Percentiles rank a stretch among this genome's conserved stretches.
Evolutionary conservation across 805 yeast genomes (phyloP).

Genomic region (Cyberlindnera subsufficiens): DNA sequence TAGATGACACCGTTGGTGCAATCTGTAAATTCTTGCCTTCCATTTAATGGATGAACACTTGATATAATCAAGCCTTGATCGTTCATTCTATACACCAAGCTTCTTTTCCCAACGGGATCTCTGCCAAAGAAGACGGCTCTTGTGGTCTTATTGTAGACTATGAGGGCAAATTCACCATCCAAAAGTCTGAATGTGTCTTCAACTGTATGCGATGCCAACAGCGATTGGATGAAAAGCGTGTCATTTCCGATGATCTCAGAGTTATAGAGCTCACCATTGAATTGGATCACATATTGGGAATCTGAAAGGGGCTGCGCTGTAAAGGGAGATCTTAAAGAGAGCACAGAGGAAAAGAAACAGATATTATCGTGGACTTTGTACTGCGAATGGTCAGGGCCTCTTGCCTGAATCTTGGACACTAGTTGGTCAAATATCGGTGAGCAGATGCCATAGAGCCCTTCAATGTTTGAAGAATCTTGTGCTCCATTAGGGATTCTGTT

Average conservation of each 20-base stretch:
- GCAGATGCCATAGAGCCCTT: not conserved
- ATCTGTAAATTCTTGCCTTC: constrained; percentile 36
- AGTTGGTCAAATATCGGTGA: constrained; percentile 27
- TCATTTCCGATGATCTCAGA: constrained; percentile 55
- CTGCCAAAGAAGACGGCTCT: constrained; percentile 66
- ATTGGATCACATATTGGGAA: constrained; percentile 50
- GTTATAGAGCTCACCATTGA: constrained; percentile 88
- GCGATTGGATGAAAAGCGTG: constrained; percentile 44
- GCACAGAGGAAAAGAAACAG: constrained; percentile 46
- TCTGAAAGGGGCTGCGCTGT: constrained; percentile 61
- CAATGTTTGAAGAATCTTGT: not conserved
- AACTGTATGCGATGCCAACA: constrained; percentile 31
- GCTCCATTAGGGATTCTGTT: no score
- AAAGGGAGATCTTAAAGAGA: constrained; percentile 76
- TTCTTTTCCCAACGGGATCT: constrained; percentile 77
- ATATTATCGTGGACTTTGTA: constrained; percentile 1
- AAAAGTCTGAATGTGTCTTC: constrained; percentile 25
- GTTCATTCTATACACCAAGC: constrained; percentile 45
- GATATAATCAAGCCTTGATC: constrained; percentile 38
- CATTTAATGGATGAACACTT: constrained; percentile 37
- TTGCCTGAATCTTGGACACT: constrained; percentile 39
- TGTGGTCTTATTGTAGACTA: constrained; percentile 36
- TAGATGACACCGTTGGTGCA: constrained; percentile 51
- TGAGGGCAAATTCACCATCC: constrained; percentile 81
- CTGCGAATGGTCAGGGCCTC: constrained; percentile 58